Evolutionary conservation across 257 asterid genomes (phyloP).

Genomic region (Coffea canephora): DNA sequence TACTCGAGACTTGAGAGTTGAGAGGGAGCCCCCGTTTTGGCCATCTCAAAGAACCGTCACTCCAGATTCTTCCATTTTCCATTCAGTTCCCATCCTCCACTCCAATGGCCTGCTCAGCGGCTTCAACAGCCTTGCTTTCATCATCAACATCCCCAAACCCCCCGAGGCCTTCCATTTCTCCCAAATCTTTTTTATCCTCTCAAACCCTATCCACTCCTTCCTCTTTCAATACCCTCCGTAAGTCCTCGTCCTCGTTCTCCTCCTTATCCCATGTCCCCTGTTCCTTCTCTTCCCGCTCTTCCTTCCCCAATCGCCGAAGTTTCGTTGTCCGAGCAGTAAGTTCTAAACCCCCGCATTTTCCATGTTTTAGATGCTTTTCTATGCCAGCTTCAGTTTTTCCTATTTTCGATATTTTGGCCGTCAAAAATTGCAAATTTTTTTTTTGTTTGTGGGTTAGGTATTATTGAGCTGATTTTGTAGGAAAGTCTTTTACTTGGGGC

Average conservation of each 20-base stretch:
- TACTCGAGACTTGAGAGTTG: no score
- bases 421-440: neutral
- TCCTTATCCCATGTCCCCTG: slow-evolving; percentile 36
- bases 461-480: neutral
- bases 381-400: neutral
- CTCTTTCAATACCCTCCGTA: slow-evolving; percentile 49
- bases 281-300: slow-evolving; percentile 36
- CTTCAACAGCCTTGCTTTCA: slow-evolving; percentile 55
- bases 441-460: neutral
- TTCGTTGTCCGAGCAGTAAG: slow-evolving; percentile 67
- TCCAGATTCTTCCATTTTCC: neutral
- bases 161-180: slow-evolving; percentile 41
- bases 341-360: neutral
- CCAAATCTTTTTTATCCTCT: slow-evolving; percentile 33
- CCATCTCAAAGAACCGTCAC: no score
- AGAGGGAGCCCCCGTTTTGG: no score
- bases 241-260: slow-evolving; percentile 24
- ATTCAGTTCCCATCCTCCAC: neutral
- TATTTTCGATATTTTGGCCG: neutral
- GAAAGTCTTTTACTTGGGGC: neutral
- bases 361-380: neutral
- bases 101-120: slow-evolving; percentile 59
- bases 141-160: slow-evolving; percentile 22
- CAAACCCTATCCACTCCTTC: slow-evolving; percentile 43
- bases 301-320: slow-evolving; percentile 34